Base-by-base conservation (phyloP, 352 stramenopile species). In the Phytophthora sansomeana region DNA sequence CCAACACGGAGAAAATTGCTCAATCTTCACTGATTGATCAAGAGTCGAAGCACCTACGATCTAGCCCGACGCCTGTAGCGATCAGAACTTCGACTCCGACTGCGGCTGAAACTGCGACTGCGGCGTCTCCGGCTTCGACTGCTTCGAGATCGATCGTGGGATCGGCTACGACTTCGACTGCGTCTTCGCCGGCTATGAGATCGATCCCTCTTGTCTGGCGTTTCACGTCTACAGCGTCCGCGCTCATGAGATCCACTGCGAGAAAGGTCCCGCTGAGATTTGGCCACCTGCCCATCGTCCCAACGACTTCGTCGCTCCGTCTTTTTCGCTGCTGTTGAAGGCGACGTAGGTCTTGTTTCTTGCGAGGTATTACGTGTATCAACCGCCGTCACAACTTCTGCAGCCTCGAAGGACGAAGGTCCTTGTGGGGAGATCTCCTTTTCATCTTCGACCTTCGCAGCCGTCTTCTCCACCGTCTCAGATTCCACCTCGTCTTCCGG, bases 121-220 rank as follows among this genome's bases (percentile, higher is more conserved):
- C 58, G 53, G 10, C 47, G 54, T 52, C 63, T 74, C 52, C 55
- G 59, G 14, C 38, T 69, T 42, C 57, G 50, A 53, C 57, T 73
- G n/a, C 48, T 67, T 24, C 65, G 46, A 7, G 69, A 62, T 39
- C 62, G 53, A 9, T 62, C 53, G 3, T 1, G 10, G 28, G 63
- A 81, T 51, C 74, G 49, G 30, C 70, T 74, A n/a, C 50, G 65
- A 54, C 70, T 74, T 14, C 56, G 60, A 46, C 56, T 70, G 39
- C 47, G 71, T 51, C 53, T 63, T 57, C 53, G 51, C 17, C 51
- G 43, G 39, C 21, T 68, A 9, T 21, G 35, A 43, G 49, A 55
- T 16, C 60, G 38, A 9, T 24, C 17, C 24, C 38, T 9, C 24
- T 19, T 21, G 16, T 41, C 59, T 54, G 49, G 49, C 17, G 13